Evolutionary conservation across 495 filamentous ascomycete species (phyloP), one percentile per base, ranked within the genome.

Genomic region (Tuber magnatum): DNA sequence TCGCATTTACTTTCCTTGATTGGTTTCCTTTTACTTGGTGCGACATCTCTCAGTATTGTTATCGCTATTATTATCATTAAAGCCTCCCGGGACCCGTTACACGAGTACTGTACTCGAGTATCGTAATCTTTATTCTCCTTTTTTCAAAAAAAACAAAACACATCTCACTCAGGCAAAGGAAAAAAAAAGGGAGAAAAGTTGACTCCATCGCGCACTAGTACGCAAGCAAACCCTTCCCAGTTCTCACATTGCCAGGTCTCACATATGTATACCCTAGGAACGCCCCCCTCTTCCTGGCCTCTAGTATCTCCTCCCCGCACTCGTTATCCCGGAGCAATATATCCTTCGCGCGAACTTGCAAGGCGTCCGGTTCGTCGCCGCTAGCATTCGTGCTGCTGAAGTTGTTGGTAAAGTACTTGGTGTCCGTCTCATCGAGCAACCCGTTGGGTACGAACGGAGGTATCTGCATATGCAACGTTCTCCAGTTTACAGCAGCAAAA

Each of bases 191-290:
- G 39, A 7, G 22, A 43, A 70, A 16, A 71, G 28, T 22, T 71
- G 10, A n/a, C 46, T 41, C n/a, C 14, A n/a, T 20, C 3, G 16
- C 35, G 32, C 28, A 46, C 41, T 28, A 56, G 46, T 40, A 32
- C 40, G 32, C n/a, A 40, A 56, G 69, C 28, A 56, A 28, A 39
- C 71, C 46, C 35, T 61, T 56, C 35, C n/a, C n/a, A 16, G 35
- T 4, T 1, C 35, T 48, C 71, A 84, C 77, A 9, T 81, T 81
- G 75, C 85, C 86, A 7, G 90, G 90, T 71, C 89, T 85, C 24
- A 89, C 88, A 83, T 93, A 97, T 20, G 92, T 93, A 83, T 98
- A 98, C n/a, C 94, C 94, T 72, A 94, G 82, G 83, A 97, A 97
- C 2, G 93, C 93, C 16, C 87, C 91, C 83, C 85, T 88, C 83